These are phyloP conservation scores for Casaregolazyma lundiana DNA, from an alignment of 1,139 yeast species.

Conservation along the genomic window DNA sequence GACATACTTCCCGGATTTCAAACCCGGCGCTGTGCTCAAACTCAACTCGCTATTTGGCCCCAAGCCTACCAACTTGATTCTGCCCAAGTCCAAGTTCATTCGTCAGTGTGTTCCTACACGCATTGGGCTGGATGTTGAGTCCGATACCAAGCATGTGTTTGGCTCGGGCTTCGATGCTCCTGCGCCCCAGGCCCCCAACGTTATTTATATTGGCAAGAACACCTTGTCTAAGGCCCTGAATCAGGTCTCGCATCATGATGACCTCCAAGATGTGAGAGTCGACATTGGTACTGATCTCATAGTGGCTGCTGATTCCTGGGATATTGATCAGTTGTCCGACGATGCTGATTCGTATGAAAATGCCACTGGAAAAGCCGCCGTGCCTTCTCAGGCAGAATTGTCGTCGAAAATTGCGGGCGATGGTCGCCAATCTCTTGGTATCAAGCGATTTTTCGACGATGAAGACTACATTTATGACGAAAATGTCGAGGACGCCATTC, in stretches of 20 bases:
- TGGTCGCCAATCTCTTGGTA: conserved; percentile 18
- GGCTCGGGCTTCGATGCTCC: conserved; percentile 16
- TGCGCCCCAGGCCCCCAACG: conserved; percentile 9
- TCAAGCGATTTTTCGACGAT: conserved; percentile 15
- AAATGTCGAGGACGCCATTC: conserved; percentile 74
- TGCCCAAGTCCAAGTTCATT: conserved; percentile 48
- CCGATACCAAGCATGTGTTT: conserved; percentile 36
- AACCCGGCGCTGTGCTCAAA: conserved; percentile 51
- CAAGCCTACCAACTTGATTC: conserved; percentile 49
- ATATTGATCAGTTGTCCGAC: conserved; percentile 42
- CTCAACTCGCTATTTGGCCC: conserved; percentile 68
- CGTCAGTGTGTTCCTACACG: conserved; percentile 60
- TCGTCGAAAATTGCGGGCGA: conserved; percentile 9
- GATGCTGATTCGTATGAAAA: conserved; percentile 11
- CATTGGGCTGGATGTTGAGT: conserved; percentile 37
- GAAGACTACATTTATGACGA: conserved; percentile 28
- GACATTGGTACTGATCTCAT: conserved; percentile 51
- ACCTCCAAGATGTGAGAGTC: background rate
- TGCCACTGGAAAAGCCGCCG: conserved; percentile 1
- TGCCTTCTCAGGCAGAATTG: background rate
- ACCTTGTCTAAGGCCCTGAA: conserved; percentile 5
- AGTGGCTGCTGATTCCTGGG: conserved; percentile 81
- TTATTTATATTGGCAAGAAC: conserved; percentile 15
- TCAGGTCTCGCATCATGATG: background rate
- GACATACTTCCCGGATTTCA: conserved; percentile 59